Percentiles rank a stretch among this genome's conserved stretches.
Conservation (phyloP, 495 filamentous ascomycete genomes). For the Aspergillus kassunensis region DNA sequence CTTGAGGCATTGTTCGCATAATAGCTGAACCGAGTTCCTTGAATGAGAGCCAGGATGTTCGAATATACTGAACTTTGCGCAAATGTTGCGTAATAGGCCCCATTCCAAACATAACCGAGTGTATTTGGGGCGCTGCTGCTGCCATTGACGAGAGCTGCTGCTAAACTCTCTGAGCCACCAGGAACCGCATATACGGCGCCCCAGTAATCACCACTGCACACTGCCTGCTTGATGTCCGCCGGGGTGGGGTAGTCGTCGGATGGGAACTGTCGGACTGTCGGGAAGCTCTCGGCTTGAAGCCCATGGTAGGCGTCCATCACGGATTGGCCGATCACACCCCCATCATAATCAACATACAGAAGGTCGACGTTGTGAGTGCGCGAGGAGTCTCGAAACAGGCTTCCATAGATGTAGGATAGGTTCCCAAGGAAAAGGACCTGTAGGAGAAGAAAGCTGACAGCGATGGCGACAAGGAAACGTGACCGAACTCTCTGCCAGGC, state of each 20-base stretch:
- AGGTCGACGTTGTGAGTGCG: background rate
- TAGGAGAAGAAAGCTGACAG: background rate
- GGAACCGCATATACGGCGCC: slow-evolving; percentile 30
- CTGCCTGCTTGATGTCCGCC: slow-evolving; percentile 23
- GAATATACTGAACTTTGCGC: slow-evolving; percentile 21
- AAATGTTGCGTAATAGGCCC: slow-evolving; percentile 36
- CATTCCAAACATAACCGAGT: slow-evolving; percentile 43
- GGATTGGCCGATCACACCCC: slow-evolving; percentile 34
- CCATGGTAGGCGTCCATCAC: slow-evolving; percentile 32
- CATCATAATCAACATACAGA: slow-evolving; percentile 43
- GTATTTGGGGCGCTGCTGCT: slow-evolving; percentile 22
- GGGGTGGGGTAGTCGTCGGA: slow-evolving; percentile 17
- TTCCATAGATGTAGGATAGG: background rate
- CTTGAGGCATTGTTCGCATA: slow-evolving; percentile 19
- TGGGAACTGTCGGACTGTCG: slow-evolving; percentile 25
- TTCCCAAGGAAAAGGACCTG: slow-evolving; percentile 2
- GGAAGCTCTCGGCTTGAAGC: slow-evolving; percentile 27
- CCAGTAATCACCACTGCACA: slow-evolving; percentile 39
- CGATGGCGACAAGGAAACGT: background rate
- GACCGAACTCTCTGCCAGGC: too few species aligned
- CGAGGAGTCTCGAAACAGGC: background rate
- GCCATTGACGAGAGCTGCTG: slow-evolving; percentile 5
- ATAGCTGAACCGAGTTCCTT: slow-evolving; percentile 28
- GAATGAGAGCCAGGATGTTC: slow-evolving; percentile 12
- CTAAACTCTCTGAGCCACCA: slow-evolving; percentile 26